These are phyloP conservation scores for Mrakia blollopis DNA, from an alignment of 768 basidiomycete genomes.

Conservation along the genomic window DNA sequence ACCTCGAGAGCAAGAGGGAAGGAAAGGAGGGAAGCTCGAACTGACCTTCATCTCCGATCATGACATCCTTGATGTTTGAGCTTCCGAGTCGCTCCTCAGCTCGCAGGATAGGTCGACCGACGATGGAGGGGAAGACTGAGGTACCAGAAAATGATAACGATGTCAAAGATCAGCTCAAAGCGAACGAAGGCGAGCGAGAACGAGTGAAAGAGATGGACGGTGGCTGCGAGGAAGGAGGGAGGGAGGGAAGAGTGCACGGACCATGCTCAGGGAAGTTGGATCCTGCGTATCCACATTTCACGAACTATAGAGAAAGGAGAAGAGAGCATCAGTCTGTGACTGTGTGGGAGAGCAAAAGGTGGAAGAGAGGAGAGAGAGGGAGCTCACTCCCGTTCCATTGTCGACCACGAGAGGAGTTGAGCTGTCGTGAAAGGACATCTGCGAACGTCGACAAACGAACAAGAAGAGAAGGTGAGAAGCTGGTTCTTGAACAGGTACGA, in stretches of 20 bases:
- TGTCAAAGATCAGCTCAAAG: background rate
- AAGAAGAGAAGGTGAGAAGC: too few relatives aligned
- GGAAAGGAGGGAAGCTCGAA: background rate
- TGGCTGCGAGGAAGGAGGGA: background rate
- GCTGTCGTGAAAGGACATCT: slow-evolving; percentile 18
- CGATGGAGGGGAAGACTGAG: slow-evolving; percentile 89
- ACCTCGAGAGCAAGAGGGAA: background rate
- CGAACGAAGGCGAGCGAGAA: background rate
- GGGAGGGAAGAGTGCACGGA: slow-evolving; percentile 43
- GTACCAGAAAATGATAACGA: background rate
- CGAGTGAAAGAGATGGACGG: too few relatives aligned
- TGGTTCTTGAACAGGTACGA: background rate
- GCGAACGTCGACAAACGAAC: background rate
- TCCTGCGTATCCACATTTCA: slow-evolving; percentile 84
- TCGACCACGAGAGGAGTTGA: slow-evolving; percentile 66
- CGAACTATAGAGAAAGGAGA: slow-evolving; percentile 58
- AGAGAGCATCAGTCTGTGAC: background rate
- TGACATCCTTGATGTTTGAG: slow-evolving; percentile 88
- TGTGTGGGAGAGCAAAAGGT: background rate
- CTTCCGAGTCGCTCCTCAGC: slow-evolving; percentile 91
- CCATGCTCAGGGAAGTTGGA: slow-evolving; percentile 95
- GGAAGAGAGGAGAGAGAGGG: background rate
- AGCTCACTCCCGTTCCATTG: slow-evolving; percentile 78
- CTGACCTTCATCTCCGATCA: slow-evolving; percentile 80
- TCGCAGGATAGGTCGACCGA: slow-evolving; percentile 93